These are phyloP conservation scores for Rachicladosporium sp. DNA, from an alignment of 2,329 filamentous ascomycete species.

Conservation along the genomic window DNA sequence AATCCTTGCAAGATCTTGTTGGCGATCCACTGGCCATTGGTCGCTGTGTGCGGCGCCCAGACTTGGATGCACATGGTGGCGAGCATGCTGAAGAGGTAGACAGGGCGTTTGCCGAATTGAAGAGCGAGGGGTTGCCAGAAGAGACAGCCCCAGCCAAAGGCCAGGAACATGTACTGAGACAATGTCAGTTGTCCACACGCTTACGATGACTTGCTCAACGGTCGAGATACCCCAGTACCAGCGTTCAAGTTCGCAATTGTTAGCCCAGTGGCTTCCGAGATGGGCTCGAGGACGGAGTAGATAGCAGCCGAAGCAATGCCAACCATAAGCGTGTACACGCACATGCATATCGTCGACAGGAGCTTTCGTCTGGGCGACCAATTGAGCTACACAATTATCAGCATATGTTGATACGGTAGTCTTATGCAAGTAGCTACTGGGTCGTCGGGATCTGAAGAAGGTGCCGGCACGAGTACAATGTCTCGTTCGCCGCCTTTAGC, in stretches of 20 bases:
- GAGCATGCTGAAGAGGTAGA: conserved; percentile 34
- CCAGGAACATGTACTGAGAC: conserved; percentile 17
- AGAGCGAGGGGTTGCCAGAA: conserved; percentile 43
- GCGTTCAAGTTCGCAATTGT: conserved; percentile 33
- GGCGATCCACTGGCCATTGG: conserved; percentile 35
- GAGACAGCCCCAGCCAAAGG: conserved; percentile 31
- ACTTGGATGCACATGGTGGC: conserved; percentile 29
- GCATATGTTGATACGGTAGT: too few relatives aligned
- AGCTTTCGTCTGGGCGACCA: conserved; percentile 28
- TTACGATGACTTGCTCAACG: too few relatives aligned
- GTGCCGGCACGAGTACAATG: conserved; percentile 30
- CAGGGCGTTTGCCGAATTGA: conserved; percentile 39
- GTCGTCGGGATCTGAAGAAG: conserved; percentile 34
- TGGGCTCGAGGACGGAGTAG: conserved; percentile 39
- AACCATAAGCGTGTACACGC: conserved; percentile 37
- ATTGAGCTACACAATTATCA: conserved; percentile 3
- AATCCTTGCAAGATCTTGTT: conserved; percentile 37
- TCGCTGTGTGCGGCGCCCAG: conserved; percentile 33
- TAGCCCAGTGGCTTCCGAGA: conserved; percentile 36
- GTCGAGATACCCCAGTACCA: conserved; percentile 29
- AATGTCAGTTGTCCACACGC: conserved; percentile 20
- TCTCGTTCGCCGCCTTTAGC: conserved; percentile 25
- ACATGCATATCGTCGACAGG: conserved; percentile 29
- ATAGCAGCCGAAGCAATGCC: conserved; percentile 38
- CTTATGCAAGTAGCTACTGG: conserved; percentile 11